phyloP scores from a whole-genome alignment of 2,329 filamentous ascomycete genomes.

The Paradendryphiella salina region DNA sequence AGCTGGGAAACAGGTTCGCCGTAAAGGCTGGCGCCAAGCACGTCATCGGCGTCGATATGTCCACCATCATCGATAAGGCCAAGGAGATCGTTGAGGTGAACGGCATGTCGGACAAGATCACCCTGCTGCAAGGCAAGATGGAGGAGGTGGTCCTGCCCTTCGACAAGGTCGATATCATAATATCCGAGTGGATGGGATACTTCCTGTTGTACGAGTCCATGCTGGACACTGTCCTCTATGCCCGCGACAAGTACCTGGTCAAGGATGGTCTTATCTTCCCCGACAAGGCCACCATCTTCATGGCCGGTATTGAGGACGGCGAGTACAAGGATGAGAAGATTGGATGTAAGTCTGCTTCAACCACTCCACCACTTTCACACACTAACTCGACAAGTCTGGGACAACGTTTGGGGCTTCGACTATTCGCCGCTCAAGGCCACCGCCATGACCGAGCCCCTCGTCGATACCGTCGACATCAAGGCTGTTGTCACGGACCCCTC shows the following conservation, averaged over 20 bases:
- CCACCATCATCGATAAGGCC: constrained; percentile 98
- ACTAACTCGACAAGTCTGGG: constrained; percentile 74
- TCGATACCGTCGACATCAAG: constrained; percentile 97
- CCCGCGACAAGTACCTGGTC: constrained; percentile 85
- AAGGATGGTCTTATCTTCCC: constrained; percentile 94
- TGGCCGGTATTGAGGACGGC: constrained; percentile 96
- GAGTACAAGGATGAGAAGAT: constrained; percentile 99
- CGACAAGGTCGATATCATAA: constrained; percentile 97
- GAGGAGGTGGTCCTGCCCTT: constrained; percentile 94
- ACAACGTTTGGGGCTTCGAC: constrained; percentile 98
- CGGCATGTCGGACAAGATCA: constrained; percentile 94
- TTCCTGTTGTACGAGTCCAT: constrained; percentile 99
- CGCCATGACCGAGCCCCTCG: constrained; percentile 90
- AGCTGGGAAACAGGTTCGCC: constrained; percentile 72
- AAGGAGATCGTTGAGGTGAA: constrained; percentile 91
- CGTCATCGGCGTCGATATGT: constrained; percentile 99
- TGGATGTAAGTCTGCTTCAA: constrained; percentile 66
- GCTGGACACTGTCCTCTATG: constrained; percentile 97
- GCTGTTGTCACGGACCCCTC: constrained; percentile 92
- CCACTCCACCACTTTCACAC: too few relatives aligned
- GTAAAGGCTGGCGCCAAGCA: constrained; percentile 96
- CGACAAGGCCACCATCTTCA: constrained; percentile 96
- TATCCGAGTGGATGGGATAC: constrained; percentile 99
- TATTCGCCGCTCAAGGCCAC: constrained; percentile 92
- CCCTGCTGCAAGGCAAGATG: constrained; percentile 98